These are phyloP conservation scores for Phialophora expanda DNA, from an alignment of 2,329 filamentous ascomycete species.

Conservation along the genomic window DNA sequence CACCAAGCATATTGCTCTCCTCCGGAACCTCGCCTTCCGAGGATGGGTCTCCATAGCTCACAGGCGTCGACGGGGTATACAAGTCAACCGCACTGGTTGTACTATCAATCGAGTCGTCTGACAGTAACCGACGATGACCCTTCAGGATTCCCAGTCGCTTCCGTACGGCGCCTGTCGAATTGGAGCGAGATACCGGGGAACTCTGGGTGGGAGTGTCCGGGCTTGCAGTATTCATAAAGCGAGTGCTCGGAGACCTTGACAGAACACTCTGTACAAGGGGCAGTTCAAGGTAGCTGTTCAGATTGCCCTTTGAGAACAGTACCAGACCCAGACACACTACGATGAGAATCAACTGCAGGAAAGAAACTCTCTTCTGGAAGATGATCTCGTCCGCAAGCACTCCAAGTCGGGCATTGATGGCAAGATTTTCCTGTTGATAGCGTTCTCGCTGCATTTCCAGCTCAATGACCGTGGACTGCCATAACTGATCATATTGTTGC, in stretches of 20 bases:
- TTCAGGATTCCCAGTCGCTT: constrained; percentile 36
- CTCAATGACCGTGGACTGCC: constrained; percentile 92
- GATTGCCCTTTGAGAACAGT: constrained; percentile 67
- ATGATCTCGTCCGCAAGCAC: constrained; percentile 91
- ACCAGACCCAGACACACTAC: constrained; percentile 86
- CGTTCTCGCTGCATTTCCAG: constrained; percentile 87
- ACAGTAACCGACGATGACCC: constrained; percentile 33
- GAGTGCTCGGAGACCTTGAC: constrained; percentile 49
- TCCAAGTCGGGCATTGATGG: constrained; percentile 78
- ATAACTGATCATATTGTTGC: constrained; percentile 91
- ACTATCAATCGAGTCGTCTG: constrained; percentile 34
- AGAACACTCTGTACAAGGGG: constrained; percentile 56
- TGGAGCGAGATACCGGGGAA: constrained; percentile 27
- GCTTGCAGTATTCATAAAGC: constrained; percentile 32
- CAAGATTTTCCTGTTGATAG: constrained; percentile 80
- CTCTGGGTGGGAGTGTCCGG: constrained; percentile 30
- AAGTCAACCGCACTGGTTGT: constrained; percentile 31
- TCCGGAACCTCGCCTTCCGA: constrained; percentile 26
- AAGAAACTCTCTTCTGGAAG: constrained; percentile 85
- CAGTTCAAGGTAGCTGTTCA: constrained; percentile 52
- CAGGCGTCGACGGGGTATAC: constrained; percentile 37
- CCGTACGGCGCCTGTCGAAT: constrained; percentile 23
- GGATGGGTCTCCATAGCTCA: constrained; percentile 36
- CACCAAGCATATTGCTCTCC: constrained; percentile 22
- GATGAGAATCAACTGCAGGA: constrained; percentile 85